Conservation (phyloP, 768 basidiomycete species). For the Crassisporium funariophilum region DNA sequence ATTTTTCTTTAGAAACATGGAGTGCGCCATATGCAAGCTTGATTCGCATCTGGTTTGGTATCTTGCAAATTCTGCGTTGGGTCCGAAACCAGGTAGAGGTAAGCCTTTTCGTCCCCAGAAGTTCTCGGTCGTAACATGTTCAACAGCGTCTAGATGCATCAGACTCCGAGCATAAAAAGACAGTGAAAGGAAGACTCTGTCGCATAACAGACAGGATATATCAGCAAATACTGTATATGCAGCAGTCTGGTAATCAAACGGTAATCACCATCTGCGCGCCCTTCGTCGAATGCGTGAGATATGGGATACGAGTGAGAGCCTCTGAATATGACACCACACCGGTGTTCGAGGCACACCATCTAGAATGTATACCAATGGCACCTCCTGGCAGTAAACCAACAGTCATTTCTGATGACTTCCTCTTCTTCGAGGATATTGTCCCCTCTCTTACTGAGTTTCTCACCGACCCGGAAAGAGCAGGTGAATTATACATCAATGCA, state of each 20-base stretch:
- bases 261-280: background rate
- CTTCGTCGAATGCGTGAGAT: no score
- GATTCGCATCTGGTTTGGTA: background rate
- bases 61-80: background rate
- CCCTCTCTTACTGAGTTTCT: background rate
- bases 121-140: no score
- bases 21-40: background rate
- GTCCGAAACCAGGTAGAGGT: conserved; percentile 1
- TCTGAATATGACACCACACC: no score
- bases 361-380: no score
- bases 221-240: conserved; percentile 1
- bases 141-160: no score
- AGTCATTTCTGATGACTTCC: conserved; percentile 1
- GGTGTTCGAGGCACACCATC: no score
- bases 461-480: background rate
- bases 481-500: background rate
- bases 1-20: background rate
- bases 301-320: no score
- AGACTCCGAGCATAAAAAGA: background rate
- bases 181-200: background rate
- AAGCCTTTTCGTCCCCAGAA: background rate
- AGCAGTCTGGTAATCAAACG: background rate
- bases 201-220: background rate
- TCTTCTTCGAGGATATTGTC: background rate
- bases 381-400: background rate